Evolutionary conservation across 139 green algal genomes (phyloP), one percentile per base, ranked within the genome.

Genomic region (Pedinophyceae sp.): DNA sequence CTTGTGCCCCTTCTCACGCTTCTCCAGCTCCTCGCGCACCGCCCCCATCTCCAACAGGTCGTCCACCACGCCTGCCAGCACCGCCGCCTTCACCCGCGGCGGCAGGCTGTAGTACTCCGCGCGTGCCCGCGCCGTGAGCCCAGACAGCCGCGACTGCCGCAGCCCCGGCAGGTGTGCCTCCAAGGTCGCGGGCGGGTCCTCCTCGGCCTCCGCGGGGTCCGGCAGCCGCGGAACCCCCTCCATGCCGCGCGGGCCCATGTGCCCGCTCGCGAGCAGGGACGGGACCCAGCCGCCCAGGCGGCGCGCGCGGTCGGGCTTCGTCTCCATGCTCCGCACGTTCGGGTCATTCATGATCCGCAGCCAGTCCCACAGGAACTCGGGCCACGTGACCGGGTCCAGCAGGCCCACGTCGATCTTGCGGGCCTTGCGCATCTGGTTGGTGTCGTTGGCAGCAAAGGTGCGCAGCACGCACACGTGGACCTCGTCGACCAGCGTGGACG

Each of bases 331-430:
- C 34, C 34, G 34, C 34, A 43, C 34, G 13, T 13, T 43, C 34
- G 34, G 34, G 34, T 43, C 34, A 13, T 19, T 7, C 34, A 43
- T 43, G 10, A 43, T 13, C 34, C 13, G 7, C 34, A 43, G 34
- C 34, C 30, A 59, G n/a, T 61, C 29, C 55, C 55, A 61, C 25
- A 61, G 20, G 55, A 41, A 61, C 43, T 54, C 55, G 38, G 55
- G 43, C 55, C 55, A 61, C 29, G 55, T 61, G 20, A 45, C 18
- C 13, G 20, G 20, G 55, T 61, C 55, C 13, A 61, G 30, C 20
- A 61, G 40, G 16, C 19, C 18, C 10, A 57, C 18, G 45, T 61
- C 25, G 15, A 43, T 20, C n/a, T 48, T 43, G 24, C 23, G 45
- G 4, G 3, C 5, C 15, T 22, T 15, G 28, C 55, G 43, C 18